Base-by-base conservation (phyloP, 306 rosid genomes). In the Malus asiatica region DNA sequence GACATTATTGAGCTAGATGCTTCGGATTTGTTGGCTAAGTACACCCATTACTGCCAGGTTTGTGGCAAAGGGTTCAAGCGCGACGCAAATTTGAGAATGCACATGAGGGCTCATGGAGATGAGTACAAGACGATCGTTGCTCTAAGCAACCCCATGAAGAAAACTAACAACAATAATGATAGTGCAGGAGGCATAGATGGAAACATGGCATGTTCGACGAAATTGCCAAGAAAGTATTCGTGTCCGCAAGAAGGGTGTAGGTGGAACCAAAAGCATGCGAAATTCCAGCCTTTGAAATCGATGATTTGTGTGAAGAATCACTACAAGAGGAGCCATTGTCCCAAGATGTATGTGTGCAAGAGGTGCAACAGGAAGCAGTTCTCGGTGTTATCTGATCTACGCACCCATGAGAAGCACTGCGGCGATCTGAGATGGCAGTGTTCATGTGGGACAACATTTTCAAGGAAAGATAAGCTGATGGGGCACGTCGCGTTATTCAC, bases 61-160 rank as follows among this genome's bases (percentile, higher is more conserved):
- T 95, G 98, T 55, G 97, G 96, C 2, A 95, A 95, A 83, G 98
- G 98, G 66, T 95, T 95, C 61, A 92, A 92, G 84, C 80, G 98
- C 0, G 98, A 95, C 2, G 98, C 98, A 0, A 95, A 95, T 83
- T 75, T 95, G 78, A 83, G 98, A 84, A 95, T 92, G 97, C 98
- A 95, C 78, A 95, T 95, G 98, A 88, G 98, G 70, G 98, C 98
- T 55, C 98, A 92, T 46, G 98, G 98, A 0, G 97, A 95, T 66
- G 92, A 92, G 84, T 90, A 95, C 82, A 95, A 95, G 64, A 90
- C 90, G 0, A 95, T 72, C 62, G 89, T 84, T 4, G 97, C 98
- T 3, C 76, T 95, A 76, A 88, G 89, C 83, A 95, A 92, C 65
- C 96, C 92, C 35, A 65, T 76, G 59, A 92, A 86, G 84, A 85